Percentiles rank a stretch among this genome's conserved stretches.
These are phyloP conservation scores for Ophiocordyceps robertsii DNA, from an alignment of 2,329 filamentous ascomycete genomes.

Conservation along the genomic window DNA sequence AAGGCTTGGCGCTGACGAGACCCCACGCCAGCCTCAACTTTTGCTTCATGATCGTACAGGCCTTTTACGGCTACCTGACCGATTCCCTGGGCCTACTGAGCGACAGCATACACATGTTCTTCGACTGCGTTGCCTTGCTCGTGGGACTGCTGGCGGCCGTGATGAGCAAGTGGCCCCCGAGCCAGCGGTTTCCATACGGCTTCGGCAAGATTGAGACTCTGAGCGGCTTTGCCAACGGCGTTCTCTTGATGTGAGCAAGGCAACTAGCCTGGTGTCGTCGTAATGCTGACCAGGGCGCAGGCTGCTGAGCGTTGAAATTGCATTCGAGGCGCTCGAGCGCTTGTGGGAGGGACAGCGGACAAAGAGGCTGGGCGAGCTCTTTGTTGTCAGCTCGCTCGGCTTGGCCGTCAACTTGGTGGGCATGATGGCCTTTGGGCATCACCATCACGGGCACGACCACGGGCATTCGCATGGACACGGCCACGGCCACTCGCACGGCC, in stretches of 20 bases:
- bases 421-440: slow-evolving; percentile 68
- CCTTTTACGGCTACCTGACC: slow-evolving; percentile 85
- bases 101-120: slow-evolving; percentile 99
- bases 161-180: slow-evolving; percentile 93
- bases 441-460: slow-evolving; percentile 26
- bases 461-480: slow-evolving; percentile 11
- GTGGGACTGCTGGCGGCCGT: slow-evolving; percentile 87
- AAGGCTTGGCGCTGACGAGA: slow-evolving; percentile 2
- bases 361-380: slow-evolving; percentile 70
- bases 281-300: slow-evolving; percentile 26
- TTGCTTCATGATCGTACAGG: slow-evolving; percentile 85
- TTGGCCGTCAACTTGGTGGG: slow-evolving; percentile 85
- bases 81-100: slow-evolving; percentile 91
- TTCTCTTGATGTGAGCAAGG: slow-evolving; percentile 66
- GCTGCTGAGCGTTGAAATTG: slow-evolving; percentile 89
- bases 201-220: slow-evolving; percentile 95
- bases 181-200: slow-evolving; percentile 79
- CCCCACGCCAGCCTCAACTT: slow-evolving; percentile 62
- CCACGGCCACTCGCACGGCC: slow-evolving; percentile 14
- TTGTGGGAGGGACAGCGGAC: slow-evolving; percentile 75
- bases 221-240: slow-evolving; percentile 90
- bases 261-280: not conserved
- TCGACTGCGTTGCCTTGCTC: slow-evolving; percentile 84
- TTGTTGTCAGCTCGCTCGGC: slow-evolving; percentile 77
- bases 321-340: slow-evolving; percentile 84